These are phyloP conservation scores for Pontederia crassipes DNA, from an alignment of 176 grass and related monocot genomes.

Conservation along the genomic window DNA sequence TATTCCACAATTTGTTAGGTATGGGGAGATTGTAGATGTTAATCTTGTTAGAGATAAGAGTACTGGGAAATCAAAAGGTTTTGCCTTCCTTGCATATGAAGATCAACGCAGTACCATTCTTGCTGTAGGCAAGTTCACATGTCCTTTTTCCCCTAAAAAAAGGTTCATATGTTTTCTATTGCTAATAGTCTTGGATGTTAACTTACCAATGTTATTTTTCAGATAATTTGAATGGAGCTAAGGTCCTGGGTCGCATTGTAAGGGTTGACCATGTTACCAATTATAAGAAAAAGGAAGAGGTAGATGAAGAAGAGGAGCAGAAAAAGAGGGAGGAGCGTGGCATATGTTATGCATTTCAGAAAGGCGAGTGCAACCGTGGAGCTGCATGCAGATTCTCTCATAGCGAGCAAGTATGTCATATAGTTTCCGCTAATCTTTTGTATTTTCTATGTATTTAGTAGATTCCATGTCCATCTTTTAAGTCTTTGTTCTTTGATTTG, in stretches of 20 bases:
- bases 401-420: constrained; percentile 46
- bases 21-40: constrained; percentile 81
- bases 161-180: constrained; percentile 3
- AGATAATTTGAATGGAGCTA: constrained; percentile 96
- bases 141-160: neutral
- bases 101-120: constrained; percentile 91
- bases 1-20: constrained; percentile 31
- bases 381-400: constrained; percentile 84
- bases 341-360: constrained; percentile 89
- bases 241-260: constrained; percentile 68
- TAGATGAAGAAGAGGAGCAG: constrained; percentile 61
- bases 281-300: constrained; percentile 91
- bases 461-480: neutral
- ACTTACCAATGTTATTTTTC: neutral
- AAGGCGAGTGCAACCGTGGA: constrained; percentile 81
- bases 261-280: constrained; percentile 89
- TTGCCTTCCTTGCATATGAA: constrained; percentile 80
- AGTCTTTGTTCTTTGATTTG: too few relatives aligned
- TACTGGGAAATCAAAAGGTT: constrained; percentile 82
- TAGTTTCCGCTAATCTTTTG: neutral
- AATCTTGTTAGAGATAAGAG: constrained; percentile 90
- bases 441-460: constrained; percentile 1
- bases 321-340: constrained; percentile 73
- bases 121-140: constrained; percentile 48
- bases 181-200: neutral